phyloP scores from a whole-genome alignment of 169 alveolate genomes.

The Plasmodium inui region DNA sequence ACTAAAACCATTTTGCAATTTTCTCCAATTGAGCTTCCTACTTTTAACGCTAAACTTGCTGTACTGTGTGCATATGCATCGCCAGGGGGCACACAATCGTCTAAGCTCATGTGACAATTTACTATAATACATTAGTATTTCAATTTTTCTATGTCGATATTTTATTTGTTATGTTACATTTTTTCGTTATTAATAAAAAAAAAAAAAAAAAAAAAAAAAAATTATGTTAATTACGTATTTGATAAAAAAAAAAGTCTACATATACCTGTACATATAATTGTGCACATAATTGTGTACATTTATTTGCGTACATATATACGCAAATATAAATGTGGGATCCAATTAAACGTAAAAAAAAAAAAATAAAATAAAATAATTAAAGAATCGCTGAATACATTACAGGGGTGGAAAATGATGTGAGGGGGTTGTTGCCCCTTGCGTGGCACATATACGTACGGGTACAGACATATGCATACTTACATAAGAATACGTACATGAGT shows the following conservation, averaged over 20 bases:
- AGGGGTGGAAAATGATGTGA: not conserved
- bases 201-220: not conserved
- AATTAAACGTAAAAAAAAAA: not conserved
- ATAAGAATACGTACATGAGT: not conserved
- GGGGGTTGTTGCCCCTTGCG: not conserved
- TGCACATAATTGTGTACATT: not conserved
- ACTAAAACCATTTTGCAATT: not conserved
- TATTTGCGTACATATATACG: not conserved
- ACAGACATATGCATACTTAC: constrained; percentile 1
- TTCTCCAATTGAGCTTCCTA: not conserved
- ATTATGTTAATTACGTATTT: not conserved
- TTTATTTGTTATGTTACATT: not conserved
- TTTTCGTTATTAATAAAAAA: constrained; percentile 3
- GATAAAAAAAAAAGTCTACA: not conserved
- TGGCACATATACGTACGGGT: not conserved
- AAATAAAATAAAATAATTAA: not conserved
- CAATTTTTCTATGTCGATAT: not conserved
- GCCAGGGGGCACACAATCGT: not conserved
- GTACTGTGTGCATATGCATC: not conserved
- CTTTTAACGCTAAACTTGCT: not conserved
- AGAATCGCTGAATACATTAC: not conserved
- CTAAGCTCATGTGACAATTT: not conserved
- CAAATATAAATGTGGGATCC: constrained; percentile 1
- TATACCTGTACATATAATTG: not conserved
- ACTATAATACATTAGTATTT: not conserved